Conservation (phyloP, 768 basidiomycete genomes). For the Harrya chromipes region DNA sequence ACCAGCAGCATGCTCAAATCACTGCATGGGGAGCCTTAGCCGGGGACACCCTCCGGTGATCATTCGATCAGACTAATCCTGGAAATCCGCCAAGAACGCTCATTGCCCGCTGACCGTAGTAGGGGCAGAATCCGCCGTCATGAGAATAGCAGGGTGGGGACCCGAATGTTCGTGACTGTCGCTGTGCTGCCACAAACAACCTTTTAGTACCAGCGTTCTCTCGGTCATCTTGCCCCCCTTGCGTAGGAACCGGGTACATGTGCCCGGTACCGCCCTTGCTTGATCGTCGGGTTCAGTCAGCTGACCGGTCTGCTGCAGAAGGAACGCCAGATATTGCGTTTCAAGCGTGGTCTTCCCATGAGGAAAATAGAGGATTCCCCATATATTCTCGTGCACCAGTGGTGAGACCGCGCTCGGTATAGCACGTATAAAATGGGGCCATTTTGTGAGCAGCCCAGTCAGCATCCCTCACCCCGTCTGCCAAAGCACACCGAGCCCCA, state of each 20-base stretch:
- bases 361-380: not conserved
- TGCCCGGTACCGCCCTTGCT: not conserved
- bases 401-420: not conserved
- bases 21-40: too few species aligned
- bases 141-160: slow-evolving; percentile 3
- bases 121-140: not conserved
- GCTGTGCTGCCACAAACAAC: not conserved
- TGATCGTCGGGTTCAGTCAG: slow-evolving; percentile 3
- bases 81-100: too few species aligned
- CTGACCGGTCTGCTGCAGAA: not conserved
- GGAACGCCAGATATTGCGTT: not conserved
- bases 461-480: too few species aligned
- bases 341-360: slow-evolving; percentile 1
- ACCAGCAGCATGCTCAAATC: too few species aligned
- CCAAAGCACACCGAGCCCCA: not conserved
- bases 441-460: too few species aligned
- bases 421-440: slow-evolving; percentile 14
- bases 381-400: not conserved
- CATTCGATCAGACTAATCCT: not conserved
- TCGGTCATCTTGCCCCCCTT: not conserved
- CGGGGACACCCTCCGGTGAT: not conserved
- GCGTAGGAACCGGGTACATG: not conserved
- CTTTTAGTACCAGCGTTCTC: too few species aligned
- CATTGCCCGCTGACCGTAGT: not conserved
- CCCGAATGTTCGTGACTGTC: not conserved